These are phyloP conservation scores for Microdochium paspali DNA, from an alignment of 2,329 filamentous ascomycete genomes.

Conservation along the genomic window DNA sequence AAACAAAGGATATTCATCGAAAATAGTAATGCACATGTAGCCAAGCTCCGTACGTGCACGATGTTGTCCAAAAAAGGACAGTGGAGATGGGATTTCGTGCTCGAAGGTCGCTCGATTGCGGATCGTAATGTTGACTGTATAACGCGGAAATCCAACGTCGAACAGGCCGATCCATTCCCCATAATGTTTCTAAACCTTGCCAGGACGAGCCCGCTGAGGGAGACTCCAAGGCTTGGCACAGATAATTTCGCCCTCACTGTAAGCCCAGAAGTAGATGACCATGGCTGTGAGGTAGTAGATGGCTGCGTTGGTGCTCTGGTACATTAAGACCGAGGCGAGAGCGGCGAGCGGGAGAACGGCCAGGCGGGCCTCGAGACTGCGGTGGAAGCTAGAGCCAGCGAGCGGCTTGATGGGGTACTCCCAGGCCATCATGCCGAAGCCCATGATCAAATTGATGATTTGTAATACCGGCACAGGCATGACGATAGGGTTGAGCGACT, in stretches of 20 bases:
- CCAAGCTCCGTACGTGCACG: not conserved
- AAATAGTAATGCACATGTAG: too few species aligned
- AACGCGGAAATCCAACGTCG: not conserved
- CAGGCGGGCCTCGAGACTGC: conserved; percentile 78
- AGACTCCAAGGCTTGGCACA: conserved; percentile 63
- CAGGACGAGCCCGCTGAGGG: conserved; percentile 38
- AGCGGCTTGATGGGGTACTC: conserved; percentile 82
- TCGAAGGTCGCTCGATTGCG: not conserved
- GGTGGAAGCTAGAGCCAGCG: conserved; percentile 70
- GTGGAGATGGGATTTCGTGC: not conserved
- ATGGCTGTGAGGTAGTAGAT: conserved; percentile 86
- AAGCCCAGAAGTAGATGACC: conserved; percentile 90
- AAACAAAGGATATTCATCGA: too few species aligned
- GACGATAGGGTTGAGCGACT: conserved; percentile 77
- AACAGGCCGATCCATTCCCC: not conserved
- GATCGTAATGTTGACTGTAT: not conserved
- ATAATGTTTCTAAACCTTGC: not conserved
- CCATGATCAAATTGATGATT: conserved; percentile 79
- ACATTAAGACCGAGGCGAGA: conserved; percentile 67
- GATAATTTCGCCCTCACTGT: conserved; percentile 84
- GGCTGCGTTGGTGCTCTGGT: conserved; percentile 86
- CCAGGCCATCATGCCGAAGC: conserved; percentile 68
- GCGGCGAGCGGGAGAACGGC: conserved; percentile 73
- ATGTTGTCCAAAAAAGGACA: not conserved
- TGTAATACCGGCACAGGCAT: conserved; percentile 84